Evolutionary conservation across 192 early-diverging fungal genomes (phyloP).

Genomic region (Rhizoclosmatium sp.): DNA sequence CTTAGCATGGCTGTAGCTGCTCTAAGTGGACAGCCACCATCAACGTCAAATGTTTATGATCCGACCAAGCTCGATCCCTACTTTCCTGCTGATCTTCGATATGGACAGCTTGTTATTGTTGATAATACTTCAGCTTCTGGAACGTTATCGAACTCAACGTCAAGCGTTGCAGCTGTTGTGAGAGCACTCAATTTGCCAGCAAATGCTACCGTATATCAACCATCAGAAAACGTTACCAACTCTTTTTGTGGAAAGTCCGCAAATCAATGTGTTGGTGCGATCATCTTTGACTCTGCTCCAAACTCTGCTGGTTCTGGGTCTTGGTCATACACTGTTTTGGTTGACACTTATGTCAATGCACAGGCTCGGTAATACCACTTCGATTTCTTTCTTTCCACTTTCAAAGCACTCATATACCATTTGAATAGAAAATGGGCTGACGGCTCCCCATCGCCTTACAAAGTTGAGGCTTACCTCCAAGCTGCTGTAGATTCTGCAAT

Average conservation of each 20-base stretch:
- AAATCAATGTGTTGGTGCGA: neutral
- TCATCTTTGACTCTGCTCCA: neutral
- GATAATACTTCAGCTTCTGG: neutral
- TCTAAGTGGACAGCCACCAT: neutral
- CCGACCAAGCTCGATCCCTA: neutral
- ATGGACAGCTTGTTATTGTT: neutral
- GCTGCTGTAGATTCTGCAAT: neutral
- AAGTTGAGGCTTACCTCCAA: neutral
- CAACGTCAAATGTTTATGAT: neutral
- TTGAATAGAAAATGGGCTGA: neutral
- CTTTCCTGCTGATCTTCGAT: neutral
- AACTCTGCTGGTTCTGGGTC: neutral
- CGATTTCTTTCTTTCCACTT: too few species aligned
- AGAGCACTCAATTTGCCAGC: neutral
- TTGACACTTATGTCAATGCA: neutral
- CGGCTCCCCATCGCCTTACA: neutral
- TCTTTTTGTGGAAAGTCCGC: neutral
- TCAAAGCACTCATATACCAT: neutral
- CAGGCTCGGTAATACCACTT: neutral
- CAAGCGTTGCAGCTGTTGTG: neutral
- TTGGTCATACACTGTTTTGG: neutral
- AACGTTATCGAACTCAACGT: neutral
- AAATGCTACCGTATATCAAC: neutral
- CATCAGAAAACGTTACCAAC: neutral
- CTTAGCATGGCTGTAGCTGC: neutral